phyloP scores from a whole-genome alignment of 371 early-diverging fungal genomes.

The Apophysomyces variabilis region DNA sequence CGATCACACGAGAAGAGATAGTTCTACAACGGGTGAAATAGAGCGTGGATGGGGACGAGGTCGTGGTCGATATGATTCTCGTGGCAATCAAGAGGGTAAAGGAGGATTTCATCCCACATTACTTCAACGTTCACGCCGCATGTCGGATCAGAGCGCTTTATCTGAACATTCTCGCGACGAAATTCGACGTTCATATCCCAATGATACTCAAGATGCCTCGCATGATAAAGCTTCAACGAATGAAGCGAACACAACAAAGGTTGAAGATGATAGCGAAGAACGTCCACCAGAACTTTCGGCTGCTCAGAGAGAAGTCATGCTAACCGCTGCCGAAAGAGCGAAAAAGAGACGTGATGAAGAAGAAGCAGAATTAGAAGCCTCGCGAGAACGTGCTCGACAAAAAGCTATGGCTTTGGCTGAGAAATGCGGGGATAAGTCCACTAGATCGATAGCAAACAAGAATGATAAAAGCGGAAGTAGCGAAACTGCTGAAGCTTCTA shows the following conservation, averaged over 20 bases:
- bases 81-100: constrained; percentile 15
- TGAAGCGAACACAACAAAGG: neutral
- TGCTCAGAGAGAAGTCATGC: constrained; percentile 48
- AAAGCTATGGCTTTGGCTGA: constrained; percentile 46
- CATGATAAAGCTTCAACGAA: constrained; percentile 10
- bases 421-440: neutral
- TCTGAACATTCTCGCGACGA: constrained; percentile 20
- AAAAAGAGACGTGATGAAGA: constrained; percentile 52
- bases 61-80: constrained; percentile 12
- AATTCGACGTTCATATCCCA: neutral
- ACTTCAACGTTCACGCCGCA: constrained; percentile 35
- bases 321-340: constrained; percentile 53
- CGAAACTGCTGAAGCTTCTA: neutral
- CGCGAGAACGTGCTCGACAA: constrained; percentile 47
- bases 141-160: constrained; percentile 33
- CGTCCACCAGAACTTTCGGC: constrained; percentile 33
- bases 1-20: neutral
- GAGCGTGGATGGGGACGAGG: constrained; percentile 12
- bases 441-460: neutral
- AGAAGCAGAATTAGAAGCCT: constrained; percentile 51
- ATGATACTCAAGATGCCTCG: neutral
- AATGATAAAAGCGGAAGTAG: neutral
- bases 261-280: constrained; percentile 3
- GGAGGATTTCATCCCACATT: constrained; percentile 29
- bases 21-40: neutral